Conservation (phyloP, 2,329 filamentous ascomycete species). For the Pyricularia sp. region DNA sequence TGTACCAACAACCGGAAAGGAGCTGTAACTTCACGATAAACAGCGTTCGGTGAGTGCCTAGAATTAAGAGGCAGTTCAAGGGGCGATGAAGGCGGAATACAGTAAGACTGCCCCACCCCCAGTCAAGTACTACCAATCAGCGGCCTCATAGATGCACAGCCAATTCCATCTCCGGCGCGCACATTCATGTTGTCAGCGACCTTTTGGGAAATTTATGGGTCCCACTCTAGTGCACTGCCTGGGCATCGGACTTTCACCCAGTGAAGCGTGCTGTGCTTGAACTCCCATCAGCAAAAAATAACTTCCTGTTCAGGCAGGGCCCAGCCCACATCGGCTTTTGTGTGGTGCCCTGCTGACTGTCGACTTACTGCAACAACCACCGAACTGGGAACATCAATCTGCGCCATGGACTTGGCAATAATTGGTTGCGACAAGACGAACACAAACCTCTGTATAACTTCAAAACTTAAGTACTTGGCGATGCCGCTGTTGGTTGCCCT, state of each 20-base stretch:
- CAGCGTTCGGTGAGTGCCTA: not conserved
- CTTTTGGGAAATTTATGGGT: not conserved
- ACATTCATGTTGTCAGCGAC: not conserved
- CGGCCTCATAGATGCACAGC: not conserved
- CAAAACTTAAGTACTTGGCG: not conserved
- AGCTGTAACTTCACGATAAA: not conserved
- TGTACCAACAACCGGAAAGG: not conserved
- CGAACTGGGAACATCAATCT: not conserved
- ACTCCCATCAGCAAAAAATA: too few species aligned
- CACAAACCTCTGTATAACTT: not conserved
- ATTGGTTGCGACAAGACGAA: not conserved
- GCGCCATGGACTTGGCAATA: not conserved
- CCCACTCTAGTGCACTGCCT: too few species aligned
- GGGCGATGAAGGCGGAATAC: not conserved
- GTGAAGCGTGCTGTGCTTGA: too few species aligned
- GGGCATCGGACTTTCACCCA: not conserved
- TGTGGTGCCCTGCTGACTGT: not conserved
- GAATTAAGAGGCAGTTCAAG: not conserved
- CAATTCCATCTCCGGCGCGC: not conserved
- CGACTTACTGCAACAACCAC: not conserved
- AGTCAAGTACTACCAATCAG: not conserved
- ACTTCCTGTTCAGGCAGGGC: too few species aligned
- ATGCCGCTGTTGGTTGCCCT: not conserved
- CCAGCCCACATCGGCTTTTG: not conserved
- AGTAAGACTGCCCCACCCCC: not conserved